These are phyloP conservation scores for Dioszegia crocea DNA, from an alignment of 768 basidiomycete species.

Conservation along the genomic window DNA sequence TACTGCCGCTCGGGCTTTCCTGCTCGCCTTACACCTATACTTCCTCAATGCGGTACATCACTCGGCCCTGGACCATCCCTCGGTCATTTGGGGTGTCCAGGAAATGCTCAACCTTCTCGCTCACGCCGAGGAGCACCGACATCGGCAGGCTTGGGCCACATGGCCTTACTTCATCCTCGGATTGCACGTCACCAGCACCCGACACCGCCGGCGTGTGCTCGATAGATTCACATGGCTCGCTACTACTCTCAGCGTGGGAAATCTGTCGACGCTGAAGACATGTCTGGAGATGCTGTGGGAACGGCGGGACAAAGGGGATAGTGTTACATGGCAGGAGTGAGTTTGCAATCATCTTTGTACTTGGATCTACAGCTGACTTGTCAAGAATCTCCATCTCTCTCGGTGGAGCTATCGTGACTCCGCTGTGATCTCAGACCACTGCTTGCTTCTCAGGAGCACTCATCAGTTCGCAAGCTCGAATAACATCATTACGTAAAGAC, in stretches of 20 bases:
- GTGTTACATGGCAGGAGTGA: conserved; percentile 1
- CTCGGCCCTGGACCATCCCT: neutral
- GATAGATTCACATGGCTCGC: neutral
- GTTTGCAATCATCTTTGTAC: neutral
- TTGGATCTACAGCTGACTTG: neutral
- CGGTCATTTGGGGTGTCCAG: neutral
- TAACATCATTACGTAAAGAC: too few species aligned
- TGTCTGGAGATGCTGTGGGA: conserved; percentile 2
- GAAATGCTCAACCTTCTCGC: neutral
- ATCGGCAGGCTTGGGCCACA: conserved; percentile 6
- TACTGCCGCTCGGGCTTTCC: neutral
- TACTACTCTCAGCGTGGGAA: conserved; percentile 4
- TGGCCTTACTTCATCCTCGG: conserved; percentile 12
- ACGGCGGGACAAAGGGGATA: neutral
- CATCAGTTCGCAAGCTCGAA: too few species aligned
- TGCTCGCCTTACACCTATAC: neutral
- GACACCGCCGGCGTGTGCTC: neutral
- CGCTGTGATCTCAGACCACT: neutral
- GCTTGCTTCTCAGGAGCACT: too few species aligned
- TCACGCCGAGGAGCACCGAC: neutral
- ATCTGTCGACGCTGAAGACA: neutral
- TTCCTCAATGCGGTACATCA: neutral
- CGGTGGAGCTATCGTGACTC: neutral
- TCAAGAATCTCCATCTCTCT: neutral
- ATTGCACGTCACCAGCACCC: neutral